Evolutionary conservation across 2,329 filamentous ascomycete genomes (phyloP).

Genomic region (Nemania sp.): DNA sequence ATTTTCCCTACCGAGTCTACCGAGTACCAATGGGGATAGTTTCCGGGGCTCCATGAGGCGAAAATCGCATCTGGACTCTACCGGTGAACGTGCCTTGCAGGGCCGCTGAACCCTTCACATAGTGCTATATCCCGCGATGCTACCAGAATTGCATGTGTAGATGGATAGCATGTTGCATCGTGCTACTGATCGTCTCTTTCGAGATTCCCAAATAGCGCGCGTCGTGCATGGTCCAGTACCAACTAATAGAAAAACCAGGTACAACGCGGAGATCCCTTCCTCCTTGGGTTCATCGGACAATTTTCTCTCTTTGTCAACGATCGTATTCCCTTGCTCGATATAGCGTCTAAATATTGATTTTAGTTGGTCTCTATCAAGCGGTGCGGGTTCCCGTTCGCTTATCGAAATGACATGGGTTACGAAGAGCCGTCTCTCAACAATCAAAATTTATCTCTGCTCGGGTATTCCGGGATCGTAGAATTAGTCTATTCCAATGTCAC

Average conservation of each 20-base stretch:
- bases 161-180: conserved; percentile 17
- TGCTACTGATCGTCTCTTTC: conserved; percentile 2
- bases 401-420: conserved; percentile 17
- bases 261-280: conserved; percentile 38
- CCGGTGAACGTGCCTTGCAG: conserved; percentile 45
- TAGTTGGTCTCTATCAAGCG: not conserved
- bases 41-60: conserved; percentile 36
- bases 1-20: conserved; percentile 43
- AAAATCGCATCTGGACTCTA: conserved; percentile 30
- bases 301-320: conserved; percentile 34
- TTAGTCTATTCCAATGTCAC: conserved; percentile 8
- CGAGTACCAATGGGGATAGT: conserved; percentile 37
- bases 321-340: not conserved
- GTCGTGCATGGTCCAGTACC: conserved; percentile 32
- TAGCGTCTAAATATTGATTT: conserved; percentile 12
- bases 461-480: conserved; percentile 19
- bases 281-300: conserved; percentile 48
- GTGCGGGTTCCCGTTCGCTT: conserved; percentile 29
- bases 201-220: conserved; percentile 38
- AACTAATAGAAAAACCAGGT: conserved; percentile 22
- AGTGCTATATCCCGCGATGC: conserved; percentile 29
- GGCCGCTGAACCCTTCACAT: conserved; percentile 30
- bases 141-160: conserved; percentile 3
- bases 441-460: conserved; percentile 46
- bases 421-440: conserved; percentile 61